Percentiles rank a stretch among this genome's conserved stretches.
Conservation (phyloP, 1,139 yeast species). For the Williopsis jadinii region DNA sequence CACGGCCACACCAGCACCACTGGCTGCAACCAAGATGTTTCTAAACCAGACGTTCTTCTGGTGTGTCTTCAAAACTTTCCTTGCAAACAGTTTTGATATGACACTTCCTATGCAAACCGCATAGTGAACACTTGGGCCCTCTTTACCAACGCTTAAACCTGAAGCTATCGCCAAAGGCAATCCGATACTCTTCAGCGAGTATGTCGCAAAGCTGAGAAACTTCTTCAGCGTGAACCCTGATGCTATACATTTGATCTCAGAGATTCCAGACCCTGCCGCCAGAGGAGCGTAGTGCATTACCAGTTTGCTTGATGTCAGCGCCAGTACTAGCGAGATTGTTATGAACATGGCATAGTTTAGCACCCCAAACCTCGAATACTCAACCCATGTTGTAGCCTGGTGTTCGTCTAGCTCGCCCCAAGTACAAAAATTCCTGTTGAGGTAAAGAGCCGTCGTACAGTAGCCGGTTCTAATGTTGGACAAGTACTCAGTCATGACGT, state of each 20-base stretch:
- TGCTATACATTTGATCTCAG: constrained; percentile 92
- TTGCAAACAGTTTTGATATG: constrained; percentile 43
- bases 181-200: constrained; percentile 69
- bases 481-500: constrained; percentile 81
- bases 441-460: constrained; percentile 62
- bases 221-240: constrained; percentile 83
- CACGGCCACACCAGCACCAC: constrained; percentile 63
- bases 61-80: constrained; percentile 42
- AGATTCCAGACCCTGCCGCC: constrained; percentile 96
- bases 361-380: constrained; percentile 40
- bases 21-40: constrained; percentile 56
- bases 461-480: constrained; percentile 73
- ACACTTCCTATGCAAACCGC: constrained; percentile 65
- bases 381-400: constrained; percentile 47
- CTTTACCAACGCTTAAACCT: constrained; percentile 62
- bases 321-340: constrained; percentile 51
- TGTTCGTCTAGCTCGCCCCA: constrained; percentile 44
- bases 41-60: constrained; percentile 34
- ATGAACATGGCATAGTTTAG: constrained; percentile 56
- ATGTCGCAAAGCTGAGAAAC: constrained; percentile 68
- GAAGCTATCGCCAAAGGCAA: constrained; percentile 71
- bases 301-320: constrained; percentile 56
- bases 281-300: constrained; percentile 74
- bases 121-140: constrained; percentile 67
- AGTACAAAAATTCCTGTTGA: constrained; percentile 78